Evolutionary conservation across 371 early-diverging fungal species (phyloP).

Genomic region (Chytridium lagenaria): DNA sequence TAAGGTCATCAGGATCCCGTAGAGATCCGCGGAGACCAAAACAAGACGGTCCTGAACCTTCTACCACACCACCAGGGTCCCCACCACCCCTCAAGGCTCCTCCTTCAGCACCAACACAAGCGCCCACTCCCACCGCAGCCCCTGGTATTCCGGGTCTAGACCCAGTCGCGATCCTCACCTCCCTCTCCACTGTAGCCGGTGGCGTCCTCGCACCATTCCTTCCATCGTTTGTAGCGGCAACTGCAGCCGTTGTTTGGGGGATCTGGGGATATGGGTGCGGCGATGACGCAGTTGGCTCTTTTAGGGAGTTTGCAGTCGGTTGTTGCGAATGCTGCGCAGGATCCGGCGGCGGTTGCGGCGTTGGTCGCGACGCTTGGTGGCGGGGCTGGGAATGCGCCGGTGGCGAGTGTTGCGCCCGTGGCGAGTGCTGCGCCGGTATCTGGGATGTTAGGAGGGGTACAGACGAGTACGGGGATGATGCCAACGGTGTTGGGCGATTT

Average conservation of each 20-base stretch:
- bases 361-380: slow-evolving; percentile 16
- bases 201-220: background rate
- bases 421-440: background rate
- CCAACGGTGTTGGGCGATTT: slow-evolving; percentile 16
- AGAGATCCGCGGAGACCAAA: background rate
- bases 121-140: slow-evolving; percentile 9
- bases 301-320: background rate
- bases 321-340: background rate
- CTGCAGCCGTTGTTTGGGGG: background rate
- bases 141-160: too few species aligned
- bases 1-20: background rate
- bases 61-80: slow-evolving; percentile 24
- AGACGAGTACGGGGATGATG: background rate
- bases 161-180: slow-evolving; percentile 7
- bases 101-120: slow-evolving; percentile 19
- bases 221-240: background rate
- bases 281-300: background rate
- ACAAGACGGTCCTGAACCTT: slow-evolving; percentile 3
- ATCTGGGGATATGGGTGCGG: background rate
- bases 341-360: background rate
- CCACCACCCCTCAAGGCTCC: slow-evolving; percentile 15
- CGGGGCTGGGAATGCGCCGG: slow-evolving; percentile 1
- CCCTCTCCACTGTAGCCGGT: background rate
- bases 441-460: background rate
- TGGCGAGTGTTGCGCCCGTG: background rate